A percentile compares a stretch with the other conserved stretches of the same genome.
Conservation (phyloP, 257 asterid species). For the Prunella vulgaris region DNA sequence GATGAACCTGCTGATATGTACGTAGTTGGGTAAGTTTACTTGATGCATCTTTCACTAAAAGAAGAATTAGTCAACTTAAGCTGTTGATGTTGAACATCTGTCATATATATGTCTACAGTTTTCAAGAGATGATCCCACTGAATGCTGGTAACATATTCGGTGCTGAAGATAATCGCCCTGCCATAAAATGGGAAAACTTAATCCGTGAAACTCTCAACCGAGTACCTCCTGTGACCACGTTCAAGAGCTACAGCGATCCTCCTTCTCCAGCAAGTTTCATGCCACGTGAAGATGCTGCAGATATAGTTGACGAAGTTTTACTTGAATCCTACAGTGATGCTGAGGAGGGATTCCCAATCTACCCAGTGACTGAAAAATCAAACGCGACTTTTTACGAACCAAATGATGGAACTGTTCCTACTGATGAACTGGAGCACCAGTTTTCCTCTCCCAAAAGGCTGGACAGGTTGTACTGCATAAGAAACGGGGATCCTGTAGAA, state of each 20-base stretch:
- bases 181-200: constrained; percentile 77
- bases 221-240: constrained; percentile 50
- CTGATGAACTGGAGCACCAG: constrained; percentile 37
- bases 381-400: constrained; percentile 25
- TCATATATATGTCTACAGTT: constrained; percentile 38
- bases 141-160: constrained; percentile 94
- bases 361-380: constrained; percentile 59
- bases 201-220: constrained; percentile 79
- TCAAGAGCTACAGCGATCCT: constrained; percentile 82
- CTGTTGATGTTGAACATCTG: neutral
- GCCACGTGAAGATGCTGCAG: constrained; percentile 59
- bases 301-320: constrained; percentile 56
- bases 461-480: constrained; percentile 50
- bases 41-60: neutral
- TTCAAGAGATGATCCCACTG: constrained; percentile 95
- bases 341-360: constrained; percentile 56
- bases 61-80: neutral
- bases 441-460: constrained; percentile 46
- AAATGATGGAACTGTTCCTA: constrained; percentile 20
- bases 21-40: constrained; percentile 67
- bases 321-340: constrained; percentile 73
- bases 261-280: constrained; percentile 83
- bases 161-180: constrained; percentile 85
- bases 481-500: constrained; percentile 40
- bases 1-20: constrained; percentile 83